These are phyloP conservation scores for Oryza glumipatula DNA, from an alignment of 176 grass and related monocot genomes.

Conservation along the genomic window DNA sequence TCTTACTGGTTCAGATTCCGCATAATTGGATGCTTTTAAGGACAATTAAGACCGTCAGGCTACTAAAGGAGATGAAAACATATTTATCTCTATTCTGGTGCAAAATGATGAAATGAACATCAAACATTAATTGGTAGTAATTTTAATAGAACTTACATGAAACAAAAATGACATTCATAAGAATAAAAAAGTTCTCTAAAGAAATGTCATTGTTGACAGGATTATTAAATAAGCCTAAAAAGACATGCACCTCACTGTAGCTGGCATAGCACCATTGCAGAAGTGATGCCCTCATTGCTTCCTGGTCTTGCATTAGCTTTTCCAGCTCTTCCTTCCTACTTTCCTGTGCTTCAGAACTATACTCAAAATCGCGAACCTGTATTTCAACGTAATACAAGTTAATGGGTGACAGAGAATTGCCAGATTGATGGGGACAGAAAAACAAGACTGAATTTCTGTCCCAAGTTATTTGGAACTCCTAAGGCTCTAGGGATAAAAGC, in stretches of 20 bases:
- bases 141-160: not conserved
- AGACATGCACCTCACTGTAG: conserved; percentile 86
- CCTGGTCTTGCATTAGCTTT: conserved; percentile 85
- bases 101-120: conserved; percentile 6
- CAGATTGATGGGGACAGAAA: not conserved
- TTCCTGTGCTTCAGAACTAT: conserved; percentile 84
- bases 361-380: conserved; percentile 90
- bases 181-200: not conserved
- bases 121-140: not conserved
- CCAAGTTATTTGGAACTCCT: not conserved
- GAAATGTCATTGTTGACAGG: conserved; percentile 4
- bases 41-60: not conserved
- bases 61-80: conserved; percentile 6
- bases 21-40: not conserved
- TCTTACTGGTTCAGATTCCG: not conserved
- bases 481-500: not conserved
- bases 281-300: conserved; percentile 78
- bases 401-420: not conserved
- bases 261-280: conserved; percentile 96
- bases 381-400: conserved; percentile 37
- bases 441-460: not conserved
- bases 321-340: conserved; percentile 86
- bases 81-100: not conserved
- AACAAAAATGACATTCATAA: not conserved
- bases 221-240: not conserved